Evolutionary conservation across 129 eudicot genomes (phyloP), one percentile per base, ranked within the genome.

Genomic region (Glebionis coronaria): DNA sequence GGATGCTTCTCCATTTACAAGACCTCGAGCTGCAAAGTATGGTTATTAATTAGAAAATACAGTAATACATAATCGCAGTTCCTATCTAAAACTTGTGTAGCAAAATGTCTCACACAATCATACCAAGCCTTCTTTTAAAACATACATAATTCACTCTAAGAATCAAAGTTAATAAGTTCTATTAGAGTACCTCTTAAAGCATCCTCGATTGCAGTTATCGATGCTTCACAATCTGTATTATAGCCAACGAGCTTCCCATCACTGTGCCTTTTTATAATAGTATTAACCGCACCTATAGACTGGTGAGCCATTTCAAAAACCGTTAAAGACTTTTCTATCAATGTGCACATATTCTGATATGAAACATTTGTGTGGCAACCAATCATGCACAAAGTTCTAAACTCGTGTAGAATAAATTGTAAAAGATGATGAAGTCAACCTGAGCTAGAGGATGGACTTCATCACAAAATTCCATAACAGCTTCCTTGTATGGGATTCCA

Each of bases 401-500:
- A 9, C 21, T 19, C 59, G 6, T 12, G 11, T 0, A 44, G 13
- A 31, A 12, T n/a, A 9, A 49, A 19, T n/a, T 19, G 25, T 67
- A 14, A 23, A 75, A 64, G 55, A 71, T 74, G 63, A 63, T 45
- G 46, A 21, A 61, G 64, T 44, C 21, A 74, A 88, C 96, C 96
- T 85, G 71, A 83, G 96, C 96, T 68, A 85, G 83, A 64, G 96
- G 96, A 77, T 89, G 87, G 29, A 89, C 82, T 79, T 83, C 93
- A 67, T 89, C 96, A 44, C 90, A 85, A 28, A 73, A 85, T 46
- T 70, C 84, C 47, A 83, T 78, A 27, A 83, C 85, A 54, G 93
- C 93, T 81, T 89, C 96, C 86, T 89, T 89, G 90, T 89, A 85
- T 44, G 96, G 96, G 44, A 89, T 82, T 62, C 93, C 93, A 59